A percentile compares a stretch with the other conserved stretches of the same genome.
Evolutionary conservation across 1,139 yeast species (phyloP).

Genomic region (Suhomyces panamericanus): DNA sequence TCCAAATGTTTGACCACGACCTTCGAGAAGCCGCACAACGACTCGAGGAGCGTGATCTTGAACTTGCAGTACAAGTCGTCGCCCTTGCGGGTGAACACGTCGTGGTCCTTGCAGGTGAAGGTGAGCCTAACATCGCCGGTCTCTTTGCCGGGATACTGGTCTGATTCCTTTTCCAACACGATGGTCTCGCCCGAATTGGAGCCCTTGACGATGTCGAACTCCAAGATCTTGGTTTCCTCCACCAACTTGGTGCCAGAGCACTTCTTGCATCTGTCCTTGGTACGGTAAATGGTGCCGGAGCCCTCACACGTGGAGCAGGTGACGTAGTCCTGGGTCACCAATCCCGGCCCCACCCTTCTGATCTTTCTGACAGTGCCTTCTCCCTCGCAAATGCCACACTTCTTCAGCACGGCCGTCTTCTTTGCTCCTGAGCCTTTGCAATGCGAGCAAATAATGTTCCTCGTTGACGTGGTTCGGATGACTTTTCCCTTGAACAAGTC

Average conservation of each 20-base stretch:
- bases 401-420: constrained; percentile 54
- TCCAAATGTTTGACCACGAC: constrained; percentile 76
- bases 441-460: constrained; percentile 67
- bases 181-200: constrained; percentile 61
- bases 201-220: constrained; percentile 78
- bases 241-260: constrained; percentile 67
- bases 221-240: constrained; percentile 72
- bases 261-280: constrained; percentile 73
- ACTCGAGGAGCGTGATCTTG: constrained; percentile 70
- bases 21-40: constrained; percentile 77
- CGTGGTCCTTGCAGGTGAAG: constrained; percentile 49
- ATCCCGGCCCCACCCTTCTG: constrained; percentile 72
- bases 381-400: constrained; percentile 74
- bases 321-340: constrained; percentile 63
- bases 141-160: constrained; percentile 68
- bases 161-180: constrained; percentile 69
- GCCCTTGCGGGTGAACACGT: constrained; percentile 55
- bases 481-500: constrained; percentile 83
- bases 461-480: constrained; percentile 69
- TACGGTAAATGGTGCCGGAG: constrained; percentile 58
- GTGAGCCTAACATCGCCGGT: constrained; percentile 80
- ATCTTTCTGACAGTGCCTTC: constrained; percentile 62
- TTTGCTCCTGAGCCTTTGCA: constrained; percentile 80
- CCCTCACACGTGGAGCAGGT: constrained; percentile 76
- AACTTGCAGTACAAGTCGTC: constrained; percentile 64